Evolutionary conservation across 2,329 filamentous ascomycete species (phyloP), one percentile per base, ranked within the genome.

Genomic region (Fusarium tanahbumbuense): DNA sequence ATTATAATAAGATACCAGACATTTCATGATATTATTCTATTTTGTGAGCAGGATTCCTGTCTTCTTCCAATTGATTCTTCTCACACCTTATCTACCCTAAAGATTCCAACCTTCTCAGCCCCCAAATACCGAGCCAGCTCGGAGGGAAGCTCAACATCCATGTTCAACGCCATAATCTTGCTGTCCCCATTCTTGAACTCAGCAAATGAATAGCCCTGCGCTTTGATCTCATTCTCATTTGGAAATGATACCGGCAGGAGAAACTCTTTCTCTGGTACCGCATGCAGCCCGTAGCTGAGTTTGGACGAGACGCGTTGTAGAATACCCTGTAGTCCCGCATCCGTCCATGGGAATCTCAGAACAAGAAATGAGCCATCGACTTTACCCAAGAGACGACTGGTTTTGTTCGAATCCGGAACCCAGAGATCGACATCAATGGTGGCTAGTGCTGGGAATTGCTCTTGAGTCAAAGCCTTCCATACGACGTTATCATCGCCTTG

Each of bases 391-490:
- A 84, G 83, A 40, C 85, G 83, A 67, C 84, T 82, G 60, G 80
- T 78, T 78, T 87, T 87, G 76, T 76, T 82, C 49, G 85, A 81
- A 78, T 93, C 91, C 0, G 92, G 91, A 27, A 91, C 79, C 91
- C 91, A 94, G 47, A 91, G 82, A 73, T 90, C 87, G 27, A 89
- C 85, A 60, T 83, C 85, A 53, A 98, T 85, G 48, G 89, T 90
- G 10, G 93, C 90, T 54, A 98, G 84, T 44, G 85, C 86, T 2
- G 93, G 89, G 70, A 89, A 89, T 70, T 91, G 86, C 59, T 91
- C 83, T 76, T 90, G 88, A 1, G 92, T 93, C 77, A 93, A 83
- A 76, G 92, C 91, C 16, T 89, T 85, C 92, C 92, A 96, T 25
- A 81, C 79, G 71, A 84, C 84, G 49, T 79, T 75, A 56, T 78